Conservation (phyloP, 2,329 filamentous ascomycete species). For the Dothiorella sarmentorum region DNA sequence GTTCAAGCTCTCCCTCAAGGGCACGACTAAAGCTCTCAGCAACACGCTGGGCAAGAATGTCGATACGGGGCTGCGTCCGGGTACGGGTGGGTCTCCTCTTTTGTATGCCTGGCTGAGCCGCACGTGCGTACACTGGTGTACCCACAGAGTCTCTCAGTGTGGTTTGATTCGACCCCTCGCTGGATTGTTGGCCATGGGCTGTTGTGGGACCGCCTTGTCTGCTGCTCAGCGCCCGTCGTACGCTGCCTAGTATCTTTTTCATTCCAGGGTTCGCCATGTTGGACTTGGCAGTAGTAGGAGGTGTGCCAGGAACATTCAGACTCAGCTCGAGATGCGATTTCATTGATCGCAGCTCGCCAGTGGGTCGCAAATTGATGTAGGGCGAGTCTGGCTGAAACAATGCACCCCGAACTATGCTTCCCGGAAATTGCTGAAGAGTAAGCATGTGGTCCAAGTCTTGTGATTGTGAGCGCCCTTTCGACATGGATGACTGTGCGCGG, state of each 20-base stretch:
- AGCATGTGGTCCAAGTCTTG: neutral
- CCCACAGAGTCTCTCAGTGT: conserved; percentile 4
- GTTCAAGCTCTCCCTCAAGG: conserved; percentile 58
- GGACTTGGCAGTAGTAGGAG: conserved; percentile 12
- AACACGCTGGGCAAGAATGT: conserved; percentile 75
- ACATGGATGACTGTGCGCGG: conserved; percentile 31
- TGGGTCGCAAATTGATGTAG: conserved; percentile 60
- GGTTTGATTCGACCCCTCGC: conserved; percentile 12
- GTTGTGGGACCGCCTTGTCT: conserved; percentile 31
- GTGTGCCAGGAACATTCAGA: conserved; percentile 26
- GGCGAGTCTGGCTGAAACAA: conserved; percentile 78
- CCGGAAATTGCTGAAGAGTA: conserved; percentile 57
- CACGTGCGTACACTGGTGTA: neutral
- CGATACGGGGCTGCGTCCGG: conserved; percentile 61
- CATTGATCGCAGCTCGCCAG: conserved; percentile 27
- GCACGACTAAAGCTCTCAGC: conserved; percentile 76
- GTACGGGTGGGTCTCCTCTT: conserved; percentile 18
- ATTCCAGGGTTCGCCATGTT: conserved; percentile 66
- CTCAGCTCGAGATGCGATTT: conserved; percentile 34
- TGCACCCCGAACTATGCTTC: conserved; percentile 83
- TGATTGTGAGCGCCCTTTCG: neutral
- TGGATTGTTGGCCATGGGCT: neutral
- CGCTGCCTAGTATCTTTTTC: conserved; percentile 80
- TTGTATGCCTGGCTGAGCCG: neutral
- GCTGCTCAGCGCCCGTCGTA: conserved; percentile 75